Percentiles rank a stretch among this genome's conserved stretches.
Conservation (phyloP, 2,329 filamentous ascomycete genomes). For the Neonectria hederae region DNA sequence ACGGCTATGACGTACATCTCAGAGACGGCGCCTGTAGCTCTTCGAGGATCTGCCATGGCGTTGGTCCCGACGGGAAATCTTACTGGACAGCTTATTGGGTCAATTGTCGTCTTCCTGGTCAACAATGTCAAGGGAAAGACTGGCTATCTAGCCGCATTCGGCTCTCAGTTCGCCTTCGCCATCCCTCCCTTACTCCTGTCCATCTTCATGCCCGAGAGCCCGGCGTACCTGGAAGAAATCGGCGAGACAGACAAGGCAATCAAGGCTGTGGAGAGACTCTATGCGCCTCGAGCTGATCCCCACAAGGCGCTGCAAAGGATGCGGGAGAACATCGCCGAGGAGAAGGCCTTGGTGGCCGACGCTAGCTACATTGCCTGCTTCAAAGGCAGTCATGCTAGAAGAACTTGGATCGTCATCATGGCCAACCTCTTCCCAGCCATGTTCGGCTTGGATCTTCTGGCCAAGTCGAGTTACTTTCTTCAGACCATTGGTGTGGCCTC, state of each 20-base stretch:
- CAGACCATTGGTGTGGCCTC: slow-evolving; percentile 45
- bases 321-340: slow-evolving; percentile 51
- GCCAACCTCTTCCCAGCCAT: slow-evolving; percentile 52
- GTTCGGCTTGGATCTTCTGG: slow-evolving; percentile 55
- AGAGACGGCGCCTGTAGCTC: slow-evolving; percentile 40
- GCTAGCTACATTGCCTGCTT: slow-evolving; percentile 55
- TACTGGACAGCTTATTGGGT: slow-evolving; percentile 41
- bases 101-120: slow-evolving; percentile 36
- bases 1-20: slow-evolving; percentile 52
- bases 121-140: slow-evolving; percentile 29
- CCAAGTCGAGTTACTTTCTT: slow-evolving; percentile 52
- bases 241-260: slow-evolving; percentile 30
- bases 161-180: slow-evolving; percentile 38
- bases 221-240: slow-evolving; percentile 35
- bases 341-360: slow-evolving; percentile 43
- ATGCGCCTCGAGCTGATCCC: slow-evolving; percentile 31
- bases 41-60: slow-evolving; percentile 42
- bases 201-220: slow-evolving; percentile 42
- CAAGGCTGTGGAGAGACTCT: slow-evolving; percentile 30
- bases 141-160: slow-evolving; percentile 41
- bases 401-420: slow-evolving; percentile 51
- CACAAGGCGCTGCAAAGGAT: slow-evolving; percentile 29
- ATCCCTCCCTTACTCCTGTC: slow-evolving; percentile 36
- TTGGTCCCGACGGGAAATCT: slow-evolving; percentile 43
- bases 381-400: slow-evolving; percentile 49